These are phyloP conservation scores for Sonneratia alba DNA, from an alignment of 345 rosid species.

Conservation along the genomic window DNA sequence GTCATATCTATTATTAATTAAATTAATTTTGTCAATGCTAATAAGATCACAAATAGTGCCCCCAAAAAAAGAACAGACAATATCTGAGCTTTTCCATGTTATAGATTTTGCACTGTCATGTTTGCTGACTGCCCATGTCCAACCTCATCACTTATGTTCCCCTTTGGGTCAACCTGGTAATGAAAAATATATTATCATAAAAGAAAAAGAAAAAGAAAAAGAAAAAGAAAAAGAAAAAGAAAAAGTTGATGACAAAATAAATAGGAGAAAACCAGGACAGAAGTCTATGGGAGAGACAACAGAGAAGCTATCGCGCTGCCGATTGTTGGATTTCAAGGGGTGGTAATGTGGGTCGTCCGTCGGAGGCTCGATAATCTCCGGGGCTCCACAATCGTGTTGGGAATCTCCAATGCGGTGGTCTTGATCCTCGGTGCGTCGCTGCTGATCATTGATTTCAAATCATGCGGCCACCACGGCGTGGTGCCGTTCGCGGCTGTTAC, in stretches of 20 bases:
- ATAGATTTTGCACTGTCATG: too few relatives aligned
- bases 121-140: too few relatives aligned
- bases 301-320: neutral
- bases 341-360: neutral
- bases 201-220: too few relatives aligned
- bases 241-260: neutral
- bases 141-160: too few relatives aligned
- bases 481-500: constrained; percentile 38
- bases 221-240: too few relatives aligned
- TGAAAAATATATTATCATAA: too few relatives aligned
- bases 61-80: too few relatives aligned
- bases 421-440: constrained; percentile 42
- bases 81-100: too few relatives aligned
- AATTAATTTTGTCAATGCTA: too few relatives aligned
- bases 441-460: constrained; percentile 17
- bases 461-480: constrained; percentile 23
- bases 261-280: neutral
- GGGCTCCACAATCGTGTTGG: constrained; percentile 32
- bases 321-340: neutral
- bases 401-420: constrained; percentile 36
- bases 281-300: neutral
- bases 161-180: too few relatives aligned
- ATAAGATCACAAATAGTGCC: too few relatives aligned
- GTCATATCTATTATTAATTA: too few relatives aligned
- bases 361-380: constrained; percentile 32